Base-by-base conservation (phyloP, 768 basidiomycete genomes). In the Boletus reticuloceps region DNA sequence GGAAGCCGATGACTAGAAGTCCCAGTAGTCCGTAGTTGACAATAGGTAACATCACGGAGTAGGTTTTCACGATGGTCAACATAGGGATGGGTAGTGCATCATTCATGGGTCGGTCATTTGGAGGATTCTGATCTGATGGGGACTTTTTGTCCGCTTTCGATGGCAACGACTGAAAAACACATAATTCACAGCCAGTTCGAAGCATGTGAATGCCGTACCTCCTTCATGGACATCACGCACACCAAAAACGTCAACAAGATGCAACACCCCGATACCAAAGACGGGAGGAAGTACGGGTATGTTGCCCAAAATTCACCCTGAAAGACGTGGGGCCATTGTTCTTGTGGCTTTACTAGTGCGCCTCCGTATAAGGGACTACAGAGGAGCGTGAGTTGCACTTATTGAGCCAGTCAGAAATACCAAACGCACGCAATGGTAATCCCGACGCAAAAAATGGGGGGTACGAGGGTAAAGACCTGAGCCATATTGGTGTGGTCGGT, bases 351-450 rank as follows among this genome's bases (percentile, higher is more conserved):
- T 48, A 77, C 74, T 38, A 86, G 73, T 16, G 72, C 73, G 7
- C 85, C 84, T 2, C 85, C 84, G 31, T 84, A 79, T 22, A 86
- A 65, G 12, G 84, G 82, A 27, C 83, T 82, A 58, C 67, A 27
- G 45, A n/a, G 17, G 1, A 6, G 10, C 17, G 19, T 57, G 3
- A 41, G 4, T 4, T 7, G 47, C 47, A 20, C 4, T 22, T 13
- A 25, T 11, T 16, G 6, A 13, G 12, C n/a, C 20, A 25, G 22
- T 29, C 14, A 51, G 20, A 4, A 25, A 37, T 29, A 5, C 1
- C 10, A 2, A 43, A 51, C 50, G 12, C 25, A 51, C 41, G 40
- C 50, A 5, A 42, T 31, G 11, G 49, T 32, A 20, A 4, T 1
- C 19, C 39, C 29, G 14, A 32, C 9, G 19, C 9, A 36, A 36